Base-by-base conservation (phyloP, 2,329 filamentous ascomycete species). In the Escovopsis weberi region DNA sequence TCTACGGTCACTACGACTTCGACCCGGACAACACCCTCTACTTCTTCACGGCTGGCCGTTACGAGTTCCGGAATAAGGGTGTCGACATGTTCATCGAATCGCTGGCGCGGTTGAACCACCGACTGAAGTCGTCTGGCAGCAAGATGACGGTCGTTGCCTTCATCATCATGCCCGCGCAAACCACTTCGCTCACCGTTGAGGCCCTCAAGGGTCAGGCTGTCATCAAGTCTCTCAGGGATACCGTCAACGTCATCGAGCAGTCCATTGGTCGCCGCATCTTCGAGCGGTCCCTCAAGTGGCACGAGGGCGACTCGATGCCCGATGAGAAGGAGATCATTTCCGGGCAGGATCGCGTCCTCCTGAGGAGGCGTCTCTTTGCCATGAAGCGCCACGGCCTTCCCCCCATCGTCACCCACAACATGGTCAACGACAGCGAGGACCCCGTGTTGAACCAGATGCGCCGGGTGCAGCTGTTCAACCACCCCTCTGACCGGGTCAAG, bases 1-100 rank as follows among this genome's bases (percentile, higher is more conserved):
- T 98, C 65, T 96, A 96, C 58, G 91, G 91, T 10, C 88, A 96
- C 66, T 93, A 94, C 60, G 88, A 98, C 59, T 96, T 96, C 52
- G 86, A 95, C 48, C 80, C 87, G 12, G 88, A 96, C 47, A 94
- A 96, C 63, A 98, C 91, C 0, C 75, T 98, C 33, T 98, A 95
- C 66, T 82, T 96, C 66, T 98, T 98, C 70, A 98, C 88, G 4
- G 84, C 91, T 6, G 91, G 91, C 46, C 83, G 91, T 48, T 98
- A 98, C 58, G 91, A 98, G 63, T 98, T 89, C 72, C 74, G 91
- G 50, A 98, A 98, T 59, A 98, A 98, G 67, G 91, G 91, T 57
- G 89, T 95, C 9, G 91, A 98, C 63, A 96, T 98, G 91, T 98
- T 96, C 63, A 94, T 98, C 52, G 91, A 98, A 65, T 91, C 88